A percentile compares a stretch with the other conserved stretches of the same genome.
Conservation (phyloP, 352 stramenopile genomes). For the Phytopythium chamaehyphon region DNA sequence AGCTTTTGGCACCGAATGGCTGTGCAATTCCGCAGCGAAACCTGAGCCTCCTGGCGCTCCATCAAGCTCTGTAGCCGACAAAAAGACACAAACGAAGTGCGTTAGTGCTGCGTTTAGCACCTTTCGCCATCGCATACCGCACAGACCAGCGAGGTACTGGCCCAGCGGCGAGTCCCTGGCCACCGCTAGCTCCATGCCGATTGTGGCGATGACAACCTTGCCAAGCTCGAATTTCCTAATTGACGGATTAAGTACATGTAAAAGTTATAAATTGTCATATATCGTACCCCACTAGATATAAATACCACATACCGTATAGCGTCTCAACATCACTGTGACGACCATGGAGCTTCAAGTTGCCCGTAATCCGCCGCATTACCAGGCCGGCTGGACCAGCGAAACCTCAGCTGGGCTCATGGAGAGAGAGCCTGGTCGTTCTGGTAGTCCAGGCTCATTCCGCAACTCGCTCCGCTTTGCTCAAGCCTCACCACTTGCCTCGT, state of each 20-base stretch:
- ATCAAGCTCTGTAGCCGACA: slow-evolving; percentile 3
- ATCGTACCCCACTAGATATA: too few species aligned
- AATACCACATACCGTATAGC: not conserved
- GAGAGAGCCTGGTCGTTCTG: too few species aligned
- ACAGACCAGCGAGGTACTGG: slow-evolving; percentile 48
- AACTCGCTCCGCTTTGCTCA: not conserved
- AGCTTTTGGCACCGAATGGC: not conserved
- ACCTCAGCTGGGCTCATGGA: too few species aligned
- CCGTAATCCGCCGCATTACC: too few species aligned
- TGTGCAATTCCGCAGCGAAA: not conserved
- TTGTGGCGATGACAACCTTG: not conserved
- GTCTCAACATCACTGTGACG: not conserved
- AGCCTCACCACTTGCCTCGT: not conserved
- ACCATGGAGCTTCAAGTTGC: not conserved
- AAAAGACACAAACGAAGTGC: too few species aligned
- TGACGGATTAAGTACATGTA: not conserved
- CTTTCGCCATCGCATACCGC: not conserved
- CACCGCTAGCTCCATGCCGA: slow-evolving; percentile 45
- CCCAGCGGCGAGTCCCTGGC: slow-evolving; percentile 40
- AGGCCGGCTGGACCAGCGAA: too few species aligned
- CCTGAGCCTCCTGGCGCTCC: not conserved
- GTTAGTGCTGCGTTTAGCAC: not conserved
- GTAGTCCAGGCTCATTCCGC: not conserved
- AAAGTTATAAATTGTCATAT: too few species aligned
- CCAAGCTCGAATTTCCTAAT: not conserved